phyloP scores from a whole-genome alignment of 164 flowering plant genomes.

The Tetracentron sinense region DNA sequence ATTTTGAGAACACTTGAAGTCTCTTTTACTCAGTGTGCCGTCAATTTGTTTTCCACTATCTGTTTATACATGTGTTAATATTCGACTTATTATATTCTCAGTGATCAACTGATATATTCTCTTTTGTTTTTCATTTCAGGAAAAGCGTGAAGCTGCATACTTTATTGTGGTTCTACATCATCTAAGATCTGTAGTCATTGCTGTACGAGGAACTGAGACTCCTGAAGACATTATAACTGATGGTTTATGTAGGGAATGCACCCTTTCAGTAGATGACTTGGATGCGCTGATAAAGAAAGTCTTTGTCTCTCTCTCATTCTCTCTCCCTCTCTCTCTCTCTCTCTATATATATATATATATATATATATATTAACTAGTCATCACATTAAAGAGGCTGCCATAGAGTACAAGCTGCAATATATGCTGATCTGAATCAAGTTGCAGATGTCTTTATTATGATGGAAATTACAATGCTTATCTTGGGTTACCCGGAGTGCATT shows the following conservation, averaged over 20 bases:
- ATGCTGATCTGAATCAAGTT: too few relatives aligned
- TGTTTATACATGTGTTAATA: background rate
- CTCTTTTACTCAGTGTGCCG: background rate
- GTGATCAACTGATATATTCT: background rate
- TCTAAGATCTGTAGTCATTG: constrained; percentile 50
- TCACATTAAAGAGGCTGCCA: too few relatives aligned
- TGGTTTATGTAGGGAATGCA: constrained; percentile 70
- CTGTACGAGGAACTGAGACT: constrained; percentile 91
- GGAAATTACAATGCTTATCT: too few relatives aligned
- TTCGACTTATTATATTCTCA: background rate
- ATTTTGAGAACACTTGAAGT: background rate
- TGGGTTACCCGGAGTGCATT: too few relatives aligned
- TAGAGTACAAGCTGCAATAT: too few relatives aligned
- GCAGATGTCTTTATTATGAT: too few relatives aligned
- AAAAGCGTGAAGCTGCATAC: constrained; percentile 73
- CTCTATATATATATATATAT: background rate
- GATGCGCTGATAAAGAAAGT: constrained; percentile 67
- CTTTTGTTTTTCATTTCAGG: constrained; percentile 29
- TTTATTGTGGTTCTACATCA: constrained; percentile 69
- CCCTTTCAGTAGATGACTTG: constrained; percentile 58
- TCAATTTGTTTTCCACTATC: background rate
- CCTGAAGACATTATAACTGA: constrained; percentile 91
- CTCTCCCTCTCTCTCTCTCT: constrained; percentile 19
- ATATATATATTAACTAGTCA: too few relatives aligned
- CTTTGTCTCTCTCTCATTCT: constrained; percentile 24